Evolutionary conservation across 2,329 filamentous ascomycete genomes (phyloP).

Genomic region (Xylogone sp.): DNA sequence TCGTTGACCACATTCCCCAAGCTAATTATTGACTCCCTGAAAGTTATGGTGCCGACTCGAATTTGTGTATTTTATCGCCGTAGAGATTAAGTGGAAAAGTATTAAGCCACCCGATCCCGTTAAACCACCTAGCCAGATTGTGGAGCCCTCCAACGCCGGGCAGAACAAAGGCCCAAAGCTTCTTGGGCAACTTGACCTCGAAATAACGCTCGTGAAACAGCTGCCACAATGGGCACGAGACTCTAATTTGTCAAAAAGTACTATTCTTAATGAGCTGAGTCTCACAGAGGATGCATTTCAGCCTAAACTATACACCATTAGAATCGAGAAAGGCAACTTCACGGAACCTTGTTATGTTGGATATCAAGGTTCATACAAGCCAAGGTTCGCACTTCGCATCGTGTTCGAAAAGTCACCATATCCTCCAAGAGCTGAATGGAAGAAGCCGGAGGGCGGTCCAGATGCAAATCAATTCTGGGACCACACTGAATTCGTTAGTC

Average conservation of each 20-base stretch:
- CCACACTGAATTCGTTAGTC: slow-evolving; percentile 17
- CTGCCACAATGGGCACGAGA: slow-evolving; percentile 7
- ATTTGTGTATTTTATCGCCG: slow-evolving; percentile 4
- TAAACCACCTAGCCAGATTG: not conserved
- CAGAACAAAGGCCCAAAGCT: not conserved
- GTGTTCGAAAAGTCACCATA: slow-evolving; percentile 24
- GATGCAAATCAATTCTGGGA: slow-evolving; percentile 14
- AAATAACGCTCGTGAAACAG: slow-evolving; percentile 16
- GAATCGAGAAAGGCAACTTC: slow-evolving; percentile 20
- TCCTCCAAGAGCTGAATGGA: slow-evolving; percentile 19
- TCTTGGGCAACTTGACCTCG: slow-evolving; percentile 4
- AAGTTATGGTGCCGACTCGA: not conserved
- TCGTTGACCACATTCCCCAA: not conserved
- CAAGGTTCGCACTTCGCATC: slow-evolving; percentile 15
- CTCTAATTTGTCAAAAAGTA: not conserved
- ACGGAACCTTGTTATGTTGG: slow-evolving; percentile 12
- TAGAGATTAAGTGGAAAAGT: slow-evolving; percentile 14
- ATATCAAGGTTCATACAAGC: slow-evolving; percentile 1
- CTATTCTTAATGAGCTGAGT: slow-evolving; percentile 8
- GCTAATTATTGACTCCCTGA: not conserved
- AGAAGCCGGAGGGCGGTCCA: slow-evolving; percentile 4
- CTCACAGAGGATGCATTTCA: slow-evolving; percentile 17
- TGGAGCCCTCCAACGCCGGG: too few species aligned
- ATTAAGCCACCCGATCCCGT: not conserved
- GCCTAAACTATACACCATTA: slow-evolving; percentile 17